A percentile compares a stretch with the other conserved stretches of the same genome.
phyloP scores from a whole-genome alignment of 2,329 filamentous ascomycete species.

The Aspergillus costaricaensis region DNA sequence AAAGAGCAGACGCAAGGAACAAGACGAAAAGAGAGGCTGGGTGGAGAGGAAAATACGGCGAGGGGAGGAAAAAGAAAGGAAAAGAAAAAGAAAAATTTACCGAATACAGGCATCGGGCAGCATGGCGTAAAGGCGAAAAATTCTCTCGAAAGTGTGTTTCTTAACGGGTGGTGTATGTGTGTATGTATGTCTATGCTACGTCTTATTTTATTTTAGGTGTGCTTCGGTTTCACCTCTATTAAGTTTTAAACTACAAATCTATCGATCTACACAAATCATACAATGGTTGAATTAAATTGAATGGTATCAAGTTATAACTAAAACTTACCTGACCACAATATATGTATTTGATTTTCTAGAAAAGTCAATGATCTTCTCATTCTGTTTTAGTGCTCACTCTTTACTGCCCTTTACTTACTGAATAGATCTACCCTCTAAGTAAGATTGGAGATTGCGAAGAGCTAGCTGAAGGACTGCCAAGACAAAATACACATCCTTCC shows the following conservation, averaged over 20 bases:
- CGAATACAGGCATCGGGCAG: constrained; percentile 39
- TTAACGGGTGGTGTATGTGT: constrained; percentile 14
- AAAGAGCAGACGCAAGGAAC: not conserved
- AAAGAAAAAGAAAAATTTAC: constrained; percentile 30
- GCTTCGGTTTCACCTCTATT: not conserved
- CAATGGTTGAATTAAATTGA: not conserved
- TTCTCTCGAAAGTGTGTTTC: not conserved
- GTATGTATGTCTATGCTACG: constrained; percentile 12
- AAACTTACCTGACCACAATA: not conserved
- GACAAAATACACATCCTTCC: no score
- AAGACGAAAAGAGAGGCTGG: not conserved
- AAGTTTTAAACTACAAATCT: not conserved
- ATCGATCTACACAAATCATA: not conserved
- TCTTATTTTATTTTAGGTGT: not conserved
- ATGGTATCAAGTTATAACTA: constrained; percentile 11
- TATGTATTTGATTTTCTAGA: no score
- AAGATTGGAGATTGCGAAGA: no score
- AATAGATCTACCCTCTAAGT: no score
- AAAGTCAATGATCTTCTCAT: no score
- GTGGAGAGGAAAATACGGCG: no score
- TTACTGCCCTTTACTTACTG: no score
- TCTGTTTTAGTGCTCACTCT: no score
- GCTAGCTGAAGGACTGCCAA: no score
- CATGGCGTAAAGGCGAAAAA: constrained; percentile 43
- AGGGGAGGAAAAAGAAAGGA: constrained; percentile 13